Percentiles rank a stretch among this genome's conserved stretches.
phyloP scores from a whole-genome alignment of 148 eudicot species.

The Silene conica region DNA sequence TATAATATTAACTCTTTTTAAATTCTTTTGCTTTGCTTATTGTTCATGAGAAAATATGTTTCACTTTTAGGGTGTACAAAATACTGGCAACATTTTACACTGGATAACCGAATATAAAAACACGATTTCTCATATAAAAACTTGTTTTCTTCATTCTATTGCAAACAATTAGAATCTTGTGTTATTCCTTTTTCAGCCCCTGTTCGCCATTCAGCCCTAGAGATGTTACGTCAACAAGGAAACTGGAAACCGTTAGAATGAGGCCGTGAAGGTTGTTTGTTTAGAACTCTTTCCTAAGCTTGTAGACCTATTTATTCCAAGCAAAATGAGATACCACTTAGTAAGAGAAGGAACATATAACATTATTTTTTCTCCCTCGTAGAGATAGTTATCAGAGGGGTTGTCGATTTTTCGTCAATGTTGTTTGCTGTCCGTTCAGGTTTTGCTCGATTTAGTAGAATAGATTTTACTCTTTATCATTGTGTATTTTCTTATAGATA shows the following conservation, averaged over 20 bases:
- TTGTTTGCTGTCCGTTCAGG: neutral
- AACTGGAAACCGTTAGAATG: neutral
- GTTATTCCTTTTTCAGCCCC: conserved; percentile 26
- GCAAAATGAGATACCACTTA: conserved; percentile 14
- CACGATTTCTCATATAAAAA: neutral
- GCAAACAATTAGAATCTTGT: neutral
- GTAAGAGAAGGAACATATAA: conserved; percentile 6
- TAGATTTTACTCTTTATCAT: neutral
- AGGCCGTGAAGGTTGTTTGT: conserved; percentile 14
- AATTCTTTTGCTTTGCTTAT: too few species aligned
- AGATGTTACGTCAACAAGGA: neutral
- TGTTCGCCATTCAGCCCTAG: conserved; percentile 31
- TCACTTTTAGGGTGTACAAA: neutral
- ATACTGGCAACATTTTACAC: neutral
- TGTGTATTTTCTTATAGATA: conserved; percentile 9
- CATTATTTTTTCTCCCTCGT: conserved; percentile 7
- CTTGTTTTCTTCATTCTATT: neutral
- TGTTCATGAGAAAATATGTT: neutral
- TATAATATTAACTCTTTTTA: too few species aligned
- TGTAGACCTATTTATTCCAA: conserved; percentile 5
- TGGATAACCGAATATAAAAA: neutral
- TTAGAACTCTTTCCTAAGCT: conserved; percentile 1
- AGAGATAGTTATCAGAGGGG: conserved; percentile 3
- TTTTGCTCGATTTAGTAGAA: conserved; percentile 7
- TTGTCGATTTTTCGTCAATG: conserved; percentile 1